Percentiles rank a stretch among this genome's conserved stretches.
Evolutionary conservation across 2,329 filamentous ascomycete species (phyloP).

Genomic region (Xylariaceae sp.): DNA sequence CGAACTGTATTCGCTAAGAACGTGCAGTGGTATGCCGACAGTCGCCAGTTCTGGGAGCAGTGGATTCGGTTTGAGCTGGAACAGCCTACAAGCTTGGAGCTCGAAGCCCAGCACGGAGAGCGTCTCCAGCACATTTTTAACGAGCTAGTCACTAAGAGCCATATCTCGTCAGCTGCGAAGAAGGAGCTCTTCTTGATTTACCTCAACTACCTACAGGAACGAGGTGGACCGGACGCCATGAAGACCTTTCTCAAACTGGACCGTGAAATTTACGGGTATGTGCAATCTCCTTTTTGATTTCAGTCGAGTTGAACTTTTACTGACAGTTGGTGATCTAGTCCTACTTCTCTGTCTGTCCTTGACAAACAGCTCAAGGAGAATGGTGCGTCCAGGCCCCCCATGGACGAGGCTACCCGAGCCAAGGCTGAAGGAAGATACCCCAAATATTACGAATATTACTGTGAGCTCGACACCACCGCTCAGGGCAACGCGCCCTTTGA

Average conservation of each 20-base stretch:
- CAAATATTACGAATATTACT: constrained; percentile 49
- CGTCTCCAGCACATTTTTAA: constrained; percentile 78
- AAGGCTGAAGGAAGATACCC: constrained; percentile 49
- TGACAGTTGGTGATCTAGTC: constrained; percentile 33
- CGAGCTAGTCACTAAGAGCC: constrained; percentile 67
- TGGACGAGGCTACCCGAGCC: constrained; percentile 47
- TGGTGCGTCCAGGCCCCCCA: constrained; percentile 37
- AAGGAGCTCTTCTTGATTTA: constrained; percentile 74
- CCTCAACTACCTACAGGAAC: constrained; percentile 75
- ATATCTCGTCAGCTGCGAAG: constrained; percentile 60
- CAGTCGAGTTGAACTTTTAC: constrained; percentile 9
- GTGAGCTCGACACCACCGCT: constrained; percentile 41
- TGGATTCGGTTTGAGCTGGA: constrained; percentile 87
- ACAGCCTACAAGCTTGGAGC: constrained; percentile 63
- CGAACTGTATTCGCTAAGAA: constrained; percentile 79
- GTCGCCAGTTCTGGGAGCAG: constrained; percentile 80
- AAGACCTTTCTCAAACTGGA: constrained; percentile 82
- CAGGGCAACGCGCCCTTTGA: constrained; percentile 50
- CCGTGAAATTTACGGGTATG: constrained; percentile 78
- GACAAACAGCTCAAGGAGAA: constrained; percentile 43
- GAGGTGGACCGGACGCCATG: constrained; percentile 76
- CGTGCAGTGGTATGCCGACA: constrained; percentile 77
- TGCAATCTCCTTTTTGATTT: constrained; percentile 12
- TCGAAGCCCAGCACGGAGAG: constrained; percentile 60
- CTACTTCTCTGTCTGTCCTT: constrained; percentile 41